phyloP scores from a whole-genome alignment of 768 basidiomycete genomes.

The Pseudohyphozyma bogoriensis region DNA sequence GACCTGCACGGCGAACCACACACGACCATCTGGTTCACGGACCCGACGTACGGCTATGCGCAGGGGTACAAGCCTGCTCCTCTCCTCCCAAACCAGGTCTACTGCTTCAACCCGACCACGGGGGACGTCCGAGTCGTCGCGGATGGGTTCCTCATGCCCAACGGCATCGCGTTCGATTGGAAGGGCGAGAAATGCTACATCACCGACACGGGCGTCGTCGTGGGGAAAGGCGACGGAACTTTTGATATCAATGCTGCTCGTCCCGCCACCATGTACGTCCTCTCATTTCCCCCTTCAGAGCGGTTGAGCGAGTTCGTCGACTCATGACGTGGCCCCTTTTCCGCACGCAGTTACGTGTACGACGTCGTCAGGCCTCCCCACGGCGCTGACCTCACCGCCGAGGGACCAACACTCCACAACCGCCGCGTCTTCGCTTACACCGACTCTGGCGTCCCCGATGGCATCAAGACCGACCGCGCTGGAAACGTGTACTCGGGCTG shows the following conservation, averaged over 20 bases:
- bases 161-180: conserved; percentile 44
- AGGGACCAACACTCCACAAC: conserved; percentile 43
- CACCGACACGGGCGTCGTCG: conserved; percentile 25
- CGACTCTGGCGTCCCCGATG: conserved; percentile 56
- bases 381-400: conserved; percentile 1
- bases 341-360: conserved; percentile 49
- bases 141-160: conserved; percentile 61
- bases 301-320: background rate
- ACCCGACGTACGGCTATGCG: conserved; percentile 13
- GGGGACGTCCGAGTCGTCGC: conserved; percentile 61
- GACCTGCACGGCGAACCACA: conserved; percentile 1
- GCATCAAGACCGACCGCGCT: conserved; percentile 52
- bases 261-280: background rate
- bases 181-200: conserved; percentile 3
- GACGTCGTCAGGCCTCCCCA: conserved; percentile 47
- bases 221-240: background rate
- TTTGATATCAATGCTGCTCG: background rate
- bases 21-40: conserved; percentile 25
- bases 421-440: conserved; percentile 58
- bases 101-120: conserved; percentile 60
- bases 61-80: conserved; percentile 5
- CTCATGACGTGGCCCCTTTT: background rate
- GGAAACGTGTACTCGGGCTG: conserved; percentile 61
- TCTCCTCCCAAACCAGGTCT: conserved; percentile 42
- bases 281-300: background rate